Base-by-base conservation (phyloP, 768 basidiomycete genomes). In the Plicaturopsis crispa region DNA sequence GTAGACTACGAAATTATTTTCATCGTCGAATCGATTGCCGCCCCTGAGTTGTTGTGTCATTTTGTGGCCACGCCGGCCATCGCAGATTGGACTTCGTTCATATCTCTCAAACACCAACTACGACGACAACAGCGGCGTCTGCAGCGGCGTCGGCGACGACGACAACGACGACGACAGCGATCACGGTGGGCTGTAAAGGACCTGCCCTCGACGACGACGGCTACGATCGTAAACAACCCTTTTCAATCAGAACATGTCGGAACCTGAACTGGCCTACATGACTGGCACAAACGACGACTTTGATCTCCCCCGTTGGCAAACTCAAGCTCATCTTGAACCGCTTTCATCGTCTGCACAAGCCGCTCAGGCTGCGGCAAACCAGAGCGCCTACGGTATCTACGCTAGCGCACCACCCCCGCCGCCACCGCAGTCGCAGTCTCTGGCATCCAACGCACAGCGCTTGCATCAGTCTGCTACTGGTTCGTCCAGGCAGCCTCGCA, bases 211-310 rank as follows among this genome's bases (percentile, higher is more conserved):
- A n/a, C n/a, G n/a, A n/a, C n/a, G n/a, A n/a, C n/a, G n/a, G n/a
- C n/a, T n/a, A n/a, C n/a, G n/a, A n/a, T n/a, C n/a, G n/a, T n/a
- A n/a, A n/a, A n/a, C n/a, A n/a, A n/a, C n/a, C n/a, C n/a, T n/a
- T n/a, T n/a, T n/a, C 33, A 7, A 5, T 16, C 31, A 33, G 24
- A 20, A 54, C 60, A 83, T 84, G 80, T 81, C 80, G 53, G 78
- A 83, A 73, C 72, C 78, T 56, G 79, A 83, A 66, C 71, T 79
- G 43, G 71, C 69, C 49, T 82, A 79, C 74, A 83, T 84, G 67
- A 67, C 71, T 64, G 76, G 75, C 67, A 61, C 78, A 53, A 83
- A 84, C 78, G 83, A 86, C 67, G 77, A 75, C 65, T 88, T 84
- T 64, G 84, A 85, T 58, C 72, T 74, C 41, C 72, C 73, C 45